Evolutionary conservation across 441 rosid species (phyloP).

Genomic region (Manihot esculenta): DNA sequence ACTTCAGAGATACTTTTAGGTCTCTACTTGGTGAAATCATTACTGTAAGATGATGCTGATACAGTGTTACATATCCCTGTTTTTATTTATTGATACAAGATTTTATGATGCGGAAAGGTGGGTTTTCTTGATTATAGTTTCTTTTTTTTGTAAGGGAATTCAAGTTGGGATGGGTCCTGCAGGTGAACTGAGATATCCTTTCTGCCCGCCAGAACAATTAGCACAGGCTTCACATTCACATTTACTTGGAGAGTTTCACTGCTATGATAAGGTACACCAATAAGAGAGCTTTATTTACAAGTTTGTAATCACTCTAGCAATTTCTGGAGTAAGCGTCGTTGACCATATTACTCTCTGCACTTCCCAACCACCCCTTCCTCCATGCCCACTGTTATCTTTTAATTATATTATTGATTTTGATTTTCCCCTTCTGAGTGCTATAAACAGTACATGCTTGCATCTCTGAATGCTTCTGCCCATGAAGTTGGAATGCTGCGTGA

Average conservation of each 20-base stretch:
- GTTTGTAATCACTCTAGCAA: background rate
- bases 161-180: conserved; percentile 64
- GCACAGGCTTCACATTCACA: conserved; percentile 35
- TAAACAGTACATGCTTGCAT: conserved; percentile 49
- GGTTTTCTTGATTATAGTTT: conserved; percentile 8
- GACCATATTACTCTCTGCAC: background rate
- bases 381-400: background rate
- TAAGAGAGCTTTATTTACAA: conserved; percentile 1
- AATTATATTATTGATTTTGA: background rate
- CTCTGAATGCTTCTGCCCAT: conserved; percentile 40
- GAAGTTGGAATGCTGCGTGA: conserved; percentile 40
- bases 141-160: conserved; percentile 36
- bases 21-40: conserved; percentile 44
- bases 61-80: background rate
- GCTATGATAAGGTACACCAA: conserved; percentile 51
- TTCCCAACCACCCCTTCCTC: background rate
- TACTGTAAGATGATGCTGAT: conserved; percentile 28
- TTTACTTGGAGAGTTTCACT: conserved; percentile 56
- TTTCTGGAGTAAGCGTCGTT: background rate
- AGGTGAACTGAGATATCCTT: conserved; percentile 60
- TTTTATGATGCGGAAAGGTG: background rate
- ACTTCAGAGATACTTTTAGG: conserved; percentile 44
- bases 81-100: conserved; percentile 8
- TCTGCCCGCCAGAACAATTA: conserved; percentile 40
- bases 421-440: conserved; percentile 8